A percentile compares a stretch with the other conserved stretches of the same genome.
These are phyloP conservation scores for Francoa sonchifolia DNA, from an alignment of 441 rosid genomes.

Conservation along the genomic window DNA sequence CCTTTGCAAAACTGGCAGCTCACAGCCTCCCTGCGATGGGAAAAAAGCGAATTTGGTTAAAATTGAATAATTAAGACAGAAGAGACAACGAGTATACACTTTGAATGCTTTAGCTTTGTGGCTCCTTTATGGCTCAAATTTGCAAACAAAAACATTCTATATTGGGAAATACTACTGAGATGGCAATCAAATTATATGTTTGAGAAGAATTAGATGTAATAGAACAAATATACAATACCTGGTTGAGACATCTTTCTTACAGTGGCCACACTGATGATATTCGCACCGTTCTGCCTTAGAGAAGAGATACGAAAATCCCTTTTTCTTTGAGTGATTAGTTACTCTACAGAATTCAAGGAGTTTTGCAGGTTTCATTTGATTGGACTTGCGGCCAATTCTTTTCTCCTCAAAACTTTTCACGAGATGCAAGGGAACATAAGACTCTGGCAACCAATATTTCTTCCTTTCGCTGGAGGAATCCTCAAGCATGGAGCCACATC, in stretches of 20 bases:
- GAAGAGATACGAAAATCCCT: conserved; percentile 66
- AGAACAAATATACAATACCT: conserved; percentile 31
- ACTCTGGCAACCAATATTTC: conserved; percentile 76
- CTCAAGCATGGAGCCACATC: conserved; percentile 55
- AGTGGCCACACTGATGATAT: conserved; percentile 56
- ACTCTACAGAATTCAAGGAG: conserved; percentile 21
- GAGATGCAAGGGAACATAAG: conserved; percentile 78
- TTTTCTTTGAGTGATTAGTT: conserved; percentile 29
- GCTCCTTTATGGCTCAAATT: no score
- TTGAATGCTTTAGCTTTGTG: no score
- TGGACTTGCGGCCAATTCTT: conserved; percentile 51
- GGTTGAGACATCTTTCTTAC: conserved; percentile 58
- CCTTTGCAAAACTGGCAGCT: conserved; percentile 77
- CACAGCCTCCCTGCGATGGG: conserved; percentile 74
- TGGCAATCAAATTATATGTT: no score
- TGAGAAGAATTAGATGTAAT: conserved; percentile 3
- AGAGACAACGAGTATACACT: no score
- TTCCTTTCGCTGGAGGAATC: conserved; percentile 86
- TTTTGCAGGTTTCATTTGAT: conserved; percentile 34
- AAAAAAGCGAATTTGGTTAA: no score
- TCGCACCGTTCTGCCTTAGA: conserved; percentile 66
- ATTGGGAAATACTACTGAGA: no score
- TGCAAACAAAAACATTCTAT: no score
- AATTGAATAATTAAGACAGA: no score
- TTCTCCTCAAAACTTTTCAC: conserved; percentile 88